A percentile compares a stretch with the other conserved stretches of the same genome.
These are phyloP conservation scores for Fomitopsis schrenkii DNA, from an alignment of 1,284 basidiomycete species.

Conservation along the genomic window DNA sequence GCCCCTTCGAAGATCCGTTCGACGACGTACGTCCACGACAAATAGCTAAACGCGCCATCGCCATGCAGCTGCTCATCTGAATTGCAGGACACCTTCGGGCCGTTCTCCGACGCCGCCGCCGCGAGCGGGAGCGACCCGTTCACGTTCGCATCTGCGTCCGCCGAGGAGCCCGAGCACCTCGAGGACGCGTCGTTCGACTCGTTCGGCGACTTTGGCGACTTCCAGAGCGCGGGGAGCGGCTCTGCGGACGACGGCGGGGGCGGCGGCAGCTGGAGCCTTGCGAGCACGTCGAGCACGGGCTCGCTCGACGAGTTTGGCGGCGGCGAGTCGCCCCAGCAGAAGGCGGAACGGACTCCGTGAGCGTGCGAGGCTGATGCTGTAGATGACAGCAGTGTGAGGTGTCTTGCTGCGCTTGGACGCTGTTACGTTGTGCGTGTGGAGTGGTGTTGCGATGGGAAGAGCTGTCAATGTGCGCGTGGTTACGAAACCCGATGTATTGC, in stretches of 20 bases:
- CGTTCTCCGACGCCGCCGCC: conserved; percentile 64
- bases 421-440: not conserved
- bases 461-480: not conserved
- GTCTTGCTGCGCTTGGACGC: not conserved
- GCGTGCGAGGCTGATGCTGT: conserved; percentile 3
- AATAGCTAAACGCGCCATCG: not conserved
- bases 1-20: conserved; percentile 49
- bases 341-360: conserved; percentile 27
- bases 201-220: conserved; percentile 78
- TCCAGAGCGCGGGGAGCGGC: conserved; percentile 47
- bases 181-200: conserved; percentile 54
- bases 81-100: conserved; percentile 45
- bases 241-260: conserved; percentile 35
- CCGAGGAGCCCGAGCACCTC: conserved; percentile 37
- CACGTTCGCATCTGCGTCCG: conserved; percentile 49
- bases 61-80: not conserved
- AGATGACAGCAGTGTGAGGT: not conserved
- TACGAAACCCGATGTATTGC: not conserved
- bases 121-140: conserved; percentile 52
- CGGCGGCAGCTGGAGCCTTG: conserved; percentile 66
- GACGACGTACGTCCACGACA: conserved; percentile 24
- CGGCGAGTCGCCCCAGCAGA: conserved; percentile 10
- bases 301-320: conserved; percentile 25
- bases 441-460: not conserved
- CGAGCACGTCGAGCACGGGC: conserved; percentile 38